These are phyloP conservation scores for Salix exigua DNA, from an alignment of 345 rosid species.

Conservation along the genomic window DNA sequence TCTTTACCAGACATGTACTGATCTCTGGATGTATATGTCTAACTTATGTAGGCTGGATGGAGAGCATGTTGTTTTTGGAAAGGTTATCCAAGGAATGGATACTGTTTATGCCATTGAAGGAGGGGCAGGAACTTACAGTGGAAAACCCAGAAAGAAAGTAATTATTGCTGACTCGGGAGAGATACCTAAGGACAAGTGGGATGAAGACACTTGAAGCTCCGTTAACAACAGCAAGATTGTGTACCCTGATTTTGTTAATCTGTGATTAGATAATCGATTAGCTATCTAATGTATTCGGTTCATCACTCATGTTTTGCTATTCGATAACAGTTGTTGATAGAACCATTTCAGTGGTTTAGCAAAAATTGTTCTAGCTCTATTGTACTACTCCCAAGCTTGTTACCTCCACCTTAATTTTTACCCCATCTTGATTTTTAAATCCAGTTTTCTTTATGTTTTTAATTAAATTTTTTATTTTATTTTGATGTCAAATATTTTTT, in stretches of 20 bases:
- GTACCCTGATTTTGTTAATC: slow-evolving; percentile 5
- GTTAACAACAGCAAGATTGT: neutral
- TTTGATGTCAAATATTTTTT: too few relatives aligned
- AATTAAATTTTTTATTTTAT: too few relatives aligned
- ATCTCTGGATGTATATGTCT: neutral
- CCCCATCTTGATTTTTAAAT: too few relatives aligned
- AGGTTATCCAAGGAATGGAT: slow-evolving; percentile 94
- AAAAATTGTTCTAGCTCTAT: neutral
- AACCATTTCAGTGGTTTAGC: neutral
- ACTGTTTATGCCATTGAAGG: slow-evolving; percentile 84
- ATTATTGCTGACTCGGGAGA: slow-evolving; percentile 76
- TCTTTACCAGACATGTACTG: neutral
- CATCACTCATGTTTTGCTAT: neutral
- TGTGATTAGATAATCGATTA: slow-evolving; percentile 6
- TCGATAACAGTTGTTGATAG: neutral
- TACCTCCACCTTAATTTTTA: neutral
- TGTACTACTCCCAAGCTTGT: neutral
- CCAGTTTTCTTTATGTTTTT: too few relatives aligned
- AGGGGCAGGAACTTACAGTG: slow-evolving; percentile 93
- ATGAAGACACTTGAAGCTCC: slow-evolving; percentile 54
- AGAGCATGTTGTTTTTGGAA: slow-evolving; percentile 92
- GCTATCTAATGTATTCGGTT: neutral
- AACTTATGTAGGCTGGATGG: slow-evolving; percentile 76
- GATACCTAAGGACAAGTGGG: slow-evolving; percentile 87
- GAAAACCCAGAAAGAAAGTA: slow-evolving; percentile 90